Evolutionary conservation across 1,139 yeast species (phyloP).

Genomic region (Arxiozyma telluris): DNA sequence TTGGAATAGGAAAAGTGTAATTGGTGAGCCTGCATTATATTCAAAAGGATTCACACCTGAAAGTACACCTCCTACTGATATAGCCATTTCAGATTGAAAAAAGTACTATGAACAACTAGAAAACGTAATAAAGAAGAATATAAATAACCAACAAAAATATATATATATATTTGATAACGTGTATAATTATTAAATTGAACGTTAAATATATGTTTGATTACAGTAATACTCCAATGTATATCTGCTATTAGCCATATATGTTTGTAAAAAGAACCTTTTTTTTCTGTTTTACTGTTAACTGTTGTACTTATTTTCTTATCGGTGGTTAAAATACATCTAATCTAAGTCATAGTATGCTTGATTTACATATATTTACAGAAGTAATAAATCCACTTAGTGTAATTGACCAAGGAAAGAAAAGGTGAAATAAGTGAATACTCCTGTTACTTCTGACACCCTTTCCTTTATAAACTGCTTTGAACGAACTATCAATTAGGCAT

Average conservation of each 20-base stretch:
- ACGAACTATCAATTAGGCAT: too few species aligned
- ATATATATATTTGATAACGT: too few species aligned
- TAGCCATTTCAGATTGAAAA: slow-evolving; percentile 2
- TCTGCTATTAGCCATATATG: too few species aligned
- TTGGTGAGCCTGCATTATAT: slow-evolving; percentile 38
- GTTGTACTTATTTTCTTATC: neutral
- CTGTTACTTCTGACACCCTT: neutral
- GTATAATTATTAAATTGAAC: too few species aligned
- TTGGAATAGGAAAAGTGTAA: slow-evolving; percentile 27
- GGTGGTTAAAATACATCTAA: neutral
- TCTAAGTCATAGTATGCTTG: neutral
- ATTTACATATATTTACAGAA: too few species aligned
- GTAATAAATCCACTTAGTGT: too few species aligned
- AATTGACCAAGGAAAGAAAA: neutral
- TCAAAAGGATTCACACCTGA: slow-evolving; percentile 63
- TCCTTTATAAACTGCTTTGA: too few species aligned
- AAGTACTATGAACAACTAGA: neutral
- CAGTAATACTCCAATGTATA: too few species aligned
- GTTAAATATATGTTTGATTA: too few species aligned
- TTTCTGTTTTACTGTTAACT: neutral
- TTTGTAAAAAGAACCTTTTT: too few species aligned
- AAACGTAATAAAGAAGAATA: neutral
- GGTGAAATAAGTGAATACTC: neutral
- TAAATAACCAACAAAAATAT: neutral
- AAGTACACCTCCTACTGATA: slow-evolving; percentile 50